phyloP scores from a whole-genome alignment of 1,284 basidiomycete species.

The Melampsora occidentalis region DNA sequence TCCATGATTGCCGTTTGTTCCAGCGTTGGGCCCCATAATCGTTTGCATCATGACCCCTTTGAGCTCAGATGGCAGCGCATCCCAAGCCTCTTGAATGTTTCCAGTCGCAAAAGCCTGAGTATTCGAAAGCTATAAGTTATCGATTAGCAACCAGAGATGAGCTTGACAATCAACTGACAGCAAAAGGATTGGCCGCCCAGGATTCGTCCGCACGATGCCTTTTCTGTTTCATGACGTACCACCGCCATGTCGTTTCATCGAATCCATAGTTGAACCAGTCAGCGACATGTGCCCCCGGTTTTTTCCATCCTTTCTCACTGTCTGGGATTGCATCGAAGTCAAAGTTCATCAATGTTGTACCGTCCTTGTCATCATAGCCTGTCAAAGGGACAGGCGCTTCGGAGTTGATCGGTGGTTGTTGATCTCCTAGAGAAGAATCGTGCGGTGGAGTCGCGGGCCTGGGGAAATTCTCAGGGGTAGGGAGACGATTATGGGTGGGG shows the following conservation, averaged over 20 bases:
- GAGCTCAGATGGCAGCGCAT: slow-evolving; percentile 21
- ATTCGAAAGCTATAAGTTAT: neutral
- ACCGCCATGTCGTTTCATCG: slow-evolving; percentile 91
- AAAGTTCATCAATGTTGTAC: slow-evolving; percentile 60
- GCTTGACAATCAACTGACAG: slow-evolving; percentile 24
- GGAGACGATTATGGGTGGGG: slow-evolving; percentile 21
- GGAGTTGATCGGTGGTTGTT: slow-evolving; percentile 18
- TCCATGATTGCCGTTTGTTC: slow-evolving; percentile 33
- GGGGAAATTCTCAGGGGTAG: slow-evolving; percentile 40
- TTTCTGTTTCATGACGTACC: slow-evolving; percentile 75
- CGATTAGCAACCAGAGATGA: neutral
- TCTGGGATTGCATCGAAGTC: slow-evolving; percentile 72
- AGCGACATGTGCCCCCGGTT: slow-evolving; percentile 85
- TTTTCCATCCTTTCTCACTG: slow-evolving; percentile 74
- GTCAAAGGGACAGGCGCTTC: slow-evolving; percentile 22
- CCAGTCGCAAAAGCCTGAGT: slow-evolving; percentile 33
- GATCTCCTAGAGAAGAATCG: slow-evolving; percentile 8
- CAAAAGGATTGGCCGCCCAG: slow-evolving; percentile 41
- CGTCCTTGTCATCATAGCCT: slow-evolving; percentile 41
- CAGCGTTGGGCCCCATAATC: slow-evolving; percentile 34
- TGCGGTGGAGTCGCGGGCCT: slow-evolving; percentile 22
- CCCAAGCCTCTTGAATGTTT: slow-evolving; percentile 41
- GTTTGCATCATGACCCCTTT: slow-evolving; percentile 41
- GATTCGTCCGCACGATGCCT: slow-evolving; percentile 13
- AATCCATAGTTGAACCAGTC: slow-evolving; percentile 99